Conservation (phyloP, 257 asterid genomes). For the Petunia secreta region DNA sequence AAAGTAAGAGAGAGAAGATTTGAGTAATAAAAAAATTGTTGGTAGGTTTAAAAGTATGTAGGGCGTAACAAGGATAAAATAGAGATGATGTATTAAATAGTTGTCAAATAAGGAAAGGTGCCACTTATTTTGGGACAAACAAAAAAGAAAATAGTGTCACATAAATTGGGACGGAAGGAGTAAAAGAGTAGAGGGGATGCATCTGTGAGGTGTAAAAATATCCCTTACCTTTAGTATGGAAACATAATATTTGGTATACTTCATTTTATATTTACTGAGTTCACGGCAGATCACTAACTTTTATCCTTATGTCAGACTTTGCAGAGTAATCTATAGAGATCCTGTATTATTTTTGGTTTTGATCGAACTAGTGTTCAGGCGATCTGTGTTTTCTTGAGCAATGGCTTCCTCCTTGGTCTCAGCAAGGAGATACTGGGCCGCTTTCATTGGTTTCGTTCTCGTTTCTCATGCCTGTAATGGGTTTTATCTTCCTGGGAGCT, state of each 20-base stretch:
- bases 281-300: constrained; percentile 1
- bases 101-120: too few species aligned
- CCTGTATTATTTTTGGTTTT: constrained; percentile 35
- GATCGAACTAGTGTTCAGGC: constrained; percentile 36
- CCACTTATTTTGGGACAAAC: too few species aligned
- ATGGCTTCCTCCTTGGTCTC: constrained; percentile 65
- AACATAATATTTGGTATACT: not conserved
- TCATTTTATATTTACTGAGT: not conserved
- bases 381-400: constrained; percentile 44
- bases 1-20: too few species aligned
- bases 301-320: not conserved
- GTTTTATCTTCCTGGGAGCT: constrained; percentile 82
- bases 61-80: too few species aligned
- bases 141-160: too few species aligned
- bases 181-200: not conserved
- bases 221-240: not conserved
- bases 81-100: too few species aligned
- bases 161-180: too few species aligned
- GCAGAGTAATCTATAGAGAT: not conserved
- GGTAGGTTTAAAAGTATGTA: too few species aligned
- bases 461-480: constrained; percentile 57
- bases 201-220: not conserved
- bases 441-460: constrained; percentile 52
- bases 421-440: constrained; percentile 51
- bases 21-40: too few species aligned